Percentiles rank a stretch among this genome's conserved stretches.
phyloP scores from a whole-genome alignment of 371 early-diverging fungal genomes.

The Mortierella sp. region DNA sequence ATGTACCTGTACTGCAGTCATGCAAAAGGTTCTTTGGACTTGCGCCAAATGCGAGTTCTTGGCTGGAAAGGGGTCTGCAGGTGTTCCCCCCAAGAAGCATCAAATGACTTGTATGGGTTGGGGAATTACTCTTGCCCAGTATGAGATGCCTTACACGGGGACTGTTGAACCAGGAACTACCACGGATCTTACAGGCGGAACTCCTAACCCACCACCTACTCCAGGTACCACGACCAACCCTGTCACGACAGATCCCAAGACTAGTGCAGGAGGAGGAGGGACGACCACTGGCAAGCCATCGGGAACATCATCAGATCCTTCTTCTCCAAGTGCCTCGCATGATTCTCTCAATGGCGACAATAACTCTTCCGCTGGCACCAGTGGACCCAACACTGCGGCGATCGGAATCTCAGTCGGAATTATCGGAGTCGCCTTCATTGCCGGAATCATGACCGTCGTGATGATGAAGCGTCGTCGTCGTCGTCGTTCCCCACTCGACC shows the following conservation, averaged over 20 bases:
- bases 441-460: conserved; percentile 28
- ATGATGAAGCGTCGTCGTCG: conserved; percentile 53
- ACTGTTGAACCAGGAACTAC: conserved; percentile 37
- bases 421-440: conserved; percentile 39
- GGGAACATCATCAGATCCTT: conserved; percentile 1
- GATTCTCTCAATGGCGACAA: conserved; percentile 9
- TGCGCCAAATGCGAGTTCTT: conserved; percentile 39
- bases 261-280: neutral
- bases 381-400: conserved; percentile 29
- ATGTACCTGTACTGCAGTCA: conserved; percentile 36
- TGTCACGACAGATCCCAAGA: neutral
- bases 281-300: conserved; percentile 10
- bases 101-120: conserved; percentile 37
- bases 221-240: neutral
- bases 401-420: conserved; percentile 38
- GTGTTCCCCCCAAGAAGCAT: conserved; percentile 44
- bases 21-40: conserved; percentile 49
- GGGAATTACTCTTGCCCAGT: conserved; percentile 24
- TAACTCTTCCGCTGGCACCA: neutral
- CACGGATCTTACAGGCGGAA: conserved; percentile 17
- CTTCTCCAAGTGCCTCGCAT: conserved; percentile 20
- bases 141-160: conserved; percentile 30
- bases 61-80: conserved; percentile 25
- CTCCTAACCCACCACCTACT: conserved; percentile 5
- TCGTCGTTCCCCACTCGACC: conserved; percentile 35